A percentile compares a stretch with the other conserved stretches of the same genome.
Evolutionary conservation across 2,329 filamentous ascomycete species (phyloP).

Genomic region (Aureobasidium vineae): DNA sequence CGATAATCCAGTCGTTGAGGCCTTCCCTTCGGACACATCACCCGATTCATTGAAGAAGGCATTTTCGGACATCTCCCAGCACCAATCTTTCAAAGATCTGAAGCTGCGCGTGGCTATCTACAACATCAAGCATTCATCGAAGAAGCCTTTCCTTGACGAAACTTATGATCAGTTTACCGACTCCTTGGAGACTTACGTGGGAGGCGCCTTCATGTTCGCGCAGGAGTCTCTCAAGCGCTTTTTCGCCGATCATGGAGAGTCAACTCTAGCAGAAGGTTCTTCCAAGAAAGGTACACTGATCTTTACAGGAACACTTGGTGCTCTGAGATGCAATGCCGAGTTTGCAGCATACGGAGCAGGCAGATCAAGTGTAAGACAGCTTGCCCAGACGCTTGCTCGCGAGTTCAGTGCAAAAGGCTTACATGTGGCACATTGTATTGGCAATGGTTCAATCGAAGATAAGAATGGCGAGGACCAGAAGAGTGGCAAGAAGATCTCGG

Average conservation of each 20-base stretch:
- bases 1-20: constrained; percentile 49
- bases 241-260: constrained; percentile 53
- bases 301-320: constrained; percentile 57
- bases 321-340: constrained; percentile 52
- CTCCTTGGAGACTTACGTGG: constrained; percentile 53
- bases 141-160: constrained; percentile 57
- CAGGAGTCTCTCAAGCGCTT: constrained; percentile 54
- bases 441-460: constrained; percentile 56
- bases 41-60: constrained; percentile 49
- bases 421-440: constrained; percentile 60
- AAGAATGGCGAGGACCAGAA: constrained; percentile 50
- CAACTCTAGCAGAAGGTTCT: constrained; percentile 47
- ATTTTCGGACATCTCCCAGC: constrained; percentile 52
- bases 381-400: constrained; percentile 56
- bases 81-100: constrained; percentile 50
- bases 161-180: constrained; percentile 52
- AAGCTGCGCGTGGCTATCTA: constrained; percentile 56
- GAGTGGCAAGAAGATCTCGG: constrained; percentile 56
- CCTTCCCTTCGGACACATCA: constrained; percentile 54
- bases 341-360: constrained; percentile 57
- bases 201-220: constrained; percentile 56
- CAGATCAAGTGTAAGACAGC: constrained; percentile 53
- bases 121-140: constrained; percentile 56
- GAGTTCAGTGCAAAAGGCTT: constrained; percentile 58
- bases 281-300: constrained; percentile 58